A percentile compares a stretch with the other conserved stretches of the same genome.
Evolutionary conservation across 1,284 basidiomycete species (phyloP).

Genomic region (Chalciporus sp.): DNA sequence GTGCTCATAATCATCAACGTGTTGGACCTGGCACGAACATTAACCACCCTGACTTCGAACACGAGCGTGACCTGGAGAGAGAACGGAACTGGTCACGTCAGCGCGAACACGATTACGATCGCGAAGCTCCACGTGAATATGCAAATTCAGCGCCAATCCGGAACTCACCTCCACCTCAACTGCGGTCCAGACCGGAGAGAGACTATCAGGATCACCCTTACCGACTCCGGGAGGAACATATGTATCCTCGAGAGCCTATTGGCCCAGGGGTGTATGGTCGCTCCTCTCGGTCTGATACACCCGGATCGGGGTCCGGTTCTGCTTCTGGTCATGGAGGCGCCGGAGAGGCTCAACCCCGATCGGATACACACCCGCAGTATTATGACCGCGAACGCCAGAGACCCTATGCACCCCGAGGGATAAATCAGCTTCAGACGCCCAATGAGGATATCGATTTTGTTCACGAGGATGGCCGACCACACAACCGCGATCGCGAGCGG

Average conservation of each 20-base stretch:
- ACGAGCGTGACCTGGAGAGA: conserved; percentile 43
- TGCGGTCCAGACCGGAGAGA: conserved; percentile 39
- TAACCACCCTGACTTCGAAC: conserved; percentile 47
- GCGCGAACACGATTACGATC: conserved; percentile 49
- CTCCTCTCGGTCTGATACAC: conserved; percentile 56
- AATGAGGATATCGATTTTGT: conserved; percentile 51
- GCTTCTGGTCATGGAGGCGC: conserved; percentile 39
- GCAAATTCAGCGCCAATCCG: conserved; percentile 21
- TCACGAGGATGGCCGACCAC: conserved; percentile 50
- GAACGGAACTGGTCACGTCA: conserved; percentile 50
- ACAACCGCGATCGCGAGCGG: conserved; percentile 35
- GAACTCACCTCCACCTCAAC: conserved; percentile 45
- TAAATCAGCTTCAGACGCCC: conserved; percentile 35
- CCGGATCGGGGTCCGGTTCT: conserved; percentile 49
- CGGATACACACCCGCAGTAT: conserved; percentile 45
- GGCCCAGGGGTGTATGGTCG: conserved; percentile 35
- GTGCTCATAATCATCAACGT: conserved; percentile 66
- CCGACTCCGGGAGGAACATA: conserved; percentile 46
- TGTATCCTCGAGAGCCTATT: conserved; percentile 46
- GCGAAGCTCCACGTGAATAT: conserved; percentile 38
- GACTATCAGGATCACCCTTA: conserved; percentile 41
- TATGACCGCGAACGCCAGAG: conserved; percentile 48
- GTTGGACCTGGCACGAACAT: conserved; percentile 63
- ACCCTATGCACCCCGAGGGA: conserved; percentile 48
- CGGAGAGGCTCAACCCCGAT: conserved; percentile 47